These are phyloP conservation scores for Tuber brumale DNA, from an alignment of 495 filamentous ascomycete genomes.

Conservation along the genomic window DNA sequence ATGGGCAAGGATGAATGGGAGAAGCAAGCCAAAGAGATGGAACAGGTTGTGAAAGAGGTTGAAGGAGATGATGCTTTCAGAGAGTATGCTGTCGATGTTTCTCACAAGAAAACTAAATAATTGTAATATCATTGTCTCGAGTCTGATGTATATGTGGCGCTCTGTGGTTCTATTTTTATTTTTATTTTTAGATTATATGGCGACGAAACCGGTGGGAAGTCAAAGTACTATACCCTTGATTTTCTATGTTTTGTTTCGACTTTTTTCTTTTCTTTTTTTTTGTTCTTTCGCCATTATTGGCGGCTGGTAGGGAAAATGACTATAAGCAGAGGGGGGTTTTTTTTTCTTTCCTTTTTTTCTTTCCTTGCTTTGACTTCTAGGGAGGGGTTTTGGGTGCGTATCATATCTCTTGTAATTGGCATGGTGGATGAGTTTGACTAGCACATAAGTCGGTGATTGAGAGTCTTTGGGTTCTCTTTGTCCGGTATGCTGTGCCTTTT, in stretches of 20 bases:
- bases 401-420: background rate
- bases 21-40: constrained; percentile 77
- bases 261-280: background rate
- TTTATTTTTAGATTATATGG: background rate
- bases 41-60: constrained; percentile 70
- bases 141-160: background rate
- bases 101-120: constrained; percentile 33
- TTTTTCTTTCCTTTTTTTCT: background rate
- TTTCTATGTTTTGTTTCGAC: background rate
- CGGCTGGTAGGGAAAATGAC: background rate
- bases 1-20: constrained; percentile 77
- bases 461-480: background rate
- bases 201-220: background rate
- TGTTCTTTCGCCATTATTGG: background rate
- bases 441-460: background rate
- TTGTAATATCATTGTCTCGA: background rate
- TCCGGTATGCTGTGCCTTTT: background rate
- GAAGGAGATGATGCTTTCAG: constrained; percentile 64
- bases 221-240: background rate
- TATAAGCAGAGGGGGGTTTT: background rate
- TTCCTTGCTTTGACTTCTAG: background rate
- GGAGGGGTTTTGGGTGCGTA: background rate
- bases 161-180: constrained; percentile 11
- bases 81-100: constrained; percentile 31
- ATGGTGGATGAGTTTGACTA: background rate